phyloP scores from a whole-genome alignment of 2,329 filamentous ascomycete species.

The Hypoxylon sp. region DNA sequence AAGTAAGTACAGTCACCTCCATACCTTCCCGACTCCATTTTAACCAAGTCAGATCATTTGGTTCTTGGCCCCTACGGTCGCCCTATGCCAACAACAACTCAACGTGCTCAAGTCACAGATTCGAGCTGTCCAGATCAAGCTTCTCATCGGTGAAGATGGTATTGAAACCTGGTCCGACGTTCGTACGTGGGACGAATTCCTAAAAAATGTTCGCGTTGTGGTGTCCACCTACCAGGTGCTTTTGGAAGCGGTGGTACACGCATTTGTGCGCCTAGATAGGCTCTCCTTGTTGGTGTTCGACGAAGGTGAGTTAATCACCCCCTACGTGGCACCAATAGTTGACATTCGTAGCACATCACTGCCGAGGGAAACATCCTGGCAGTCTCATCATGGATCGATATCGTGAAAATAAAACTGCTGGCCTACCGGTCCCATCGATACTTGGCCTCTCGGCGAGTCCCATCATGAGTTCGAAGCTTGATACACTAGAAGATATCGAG shows the following conservation, averaged over 20 bases:
- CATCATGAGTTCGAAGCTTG: conserved; percentile 68
- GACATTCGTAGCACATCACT: conserved; percentile 75
- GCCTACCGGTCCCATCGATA: conserved; percentile 68
- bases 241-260: conserved; percentile 78
- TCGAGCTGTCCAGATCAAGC: conserved; percentile 66
- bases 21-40: conserved; percentile 5
- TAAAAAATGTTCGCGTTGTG: conserved; percentile 75
- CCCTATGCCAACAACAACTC: conserved; percentile 75
- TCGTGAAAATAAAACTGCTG: conserved; percentile 58
- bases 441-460: conserved; percentile 87
- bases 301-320: conserved; percentile 69
- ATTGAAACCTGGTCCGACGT: conserved; percentile 79
- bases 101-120: conserved; percentile 70
- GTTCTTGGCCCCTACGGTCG: conserved; percentile 79
- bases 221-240: conserved; percentile 83
- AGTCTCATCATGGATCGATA: conserved; percentile 82
- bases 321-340: conserved; percentile 29
- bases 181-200: conserved; percentile 73
- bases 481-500: conserved; percentile 73
- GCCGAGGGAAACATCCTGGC: conserved; percentile 70
- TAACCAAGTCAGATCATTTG: conserved; percentile 67
- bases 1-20: conserved; percentile 58
- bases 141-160: conserved; percentile 75
- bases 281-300: conserved; percentile 83
- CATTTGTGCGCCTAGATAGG: conserved; percentile 73